Conservation (phyloP, 2,329 filamentous ascomycete genomes). For the Stemphylium beticola region DNA sequence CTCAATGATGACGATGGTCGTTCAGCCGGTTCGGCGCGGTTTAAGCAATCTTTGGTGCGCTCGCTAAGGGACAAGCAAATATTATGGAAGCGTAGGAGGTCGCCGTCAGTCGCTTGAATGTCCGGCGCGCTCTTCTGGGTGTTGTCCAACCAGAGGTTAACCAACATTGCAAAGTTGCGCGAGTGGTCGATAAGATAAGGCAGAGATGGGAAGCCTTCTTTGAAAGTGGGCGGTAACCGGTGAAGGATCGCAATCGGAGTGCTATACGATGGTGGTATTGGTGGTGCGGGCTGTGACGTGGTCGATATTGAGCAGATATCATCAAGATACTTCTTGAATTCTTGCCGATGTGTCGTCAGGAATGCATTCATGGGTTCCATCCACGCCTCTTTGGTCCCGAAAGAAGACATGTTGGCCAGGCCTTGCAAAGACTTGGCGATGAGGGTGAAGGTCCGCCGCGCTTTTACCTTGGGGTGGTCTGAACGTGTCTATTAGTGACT, state of each 20-base stretch:
- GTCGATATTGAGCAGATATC: constrained; percentile 81
- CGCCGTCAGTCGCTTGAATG: constrained; percentile 51
- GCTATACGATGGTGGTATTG: constrained; percentile 83
- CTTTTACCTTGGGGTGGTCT: constrained; percentile 82
- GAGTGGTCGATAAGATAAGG: constrained; percentile 92
- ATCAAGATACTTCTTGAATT: constrained; percentile 88
- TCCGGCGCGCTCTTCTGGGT: constrained; percentile 46
- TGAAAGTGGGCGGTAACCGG: constrained; percentile 77
- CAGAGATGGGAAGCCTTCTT: constrained; percentile 90
- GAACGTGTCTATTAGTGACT: constrained; percentile 32
- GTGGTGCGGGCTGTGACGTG: constrained; percentile 62
- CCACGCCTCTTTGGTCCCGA: constrained; percentile 96
- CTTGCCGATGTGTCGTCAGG: constrained; percentile 73
- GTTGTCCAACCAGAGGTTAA: constrained; percentile 78
- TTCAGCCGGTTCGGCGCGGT: constrained; percentile 60
- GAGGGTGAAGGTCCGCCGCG: constrained; percentile 86
- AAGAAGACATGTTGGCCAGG: constrained; percentile 86
- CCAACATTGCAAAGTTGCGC: constrained; percentile 81
- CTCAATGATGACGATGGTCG: constrained; percentile 56
- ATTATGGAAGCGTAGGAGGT: constrained; percentile 57
- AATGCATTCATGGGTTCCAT: constrained; percentile 99
- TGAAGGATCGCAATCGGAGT: constrained; percentile 90
- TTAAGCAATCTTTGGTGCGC: constrained; percentile 58
- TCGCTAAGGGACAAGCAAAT: constrained; percentile 56
- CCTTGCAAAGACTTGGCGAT: constrained; percentile 93